These are phyloP conservation scores for Chimonanthus salicifolius DNA, from an alignment of 164 flowering plant genomes.

Conservation along the genomic window DNA sequence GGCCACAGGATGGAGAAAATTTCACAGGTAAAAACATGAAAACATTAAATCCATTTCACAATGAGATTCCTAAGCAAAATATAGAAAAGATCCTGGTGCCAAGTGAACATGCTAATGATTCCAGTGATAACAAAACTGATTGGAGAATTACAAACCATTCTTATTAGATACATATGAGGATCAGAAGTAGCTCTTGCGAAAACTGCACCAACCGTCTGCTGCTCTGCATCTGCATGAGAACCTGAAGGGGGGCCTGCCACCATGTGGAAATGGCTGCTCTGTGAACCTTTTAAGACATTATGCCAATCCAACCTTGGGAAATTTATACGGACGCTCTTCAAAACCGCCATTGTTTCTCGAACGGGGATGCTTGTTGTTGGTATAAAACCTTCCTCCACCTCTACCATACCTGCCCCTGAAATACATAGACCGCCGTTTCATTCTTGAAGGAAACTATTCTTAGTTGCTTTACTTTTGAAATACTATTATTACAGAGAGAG, in stretches of 20 bases:
- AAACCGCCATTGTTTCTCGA: not conserved
- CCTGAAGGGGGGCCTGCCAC: not conserved
- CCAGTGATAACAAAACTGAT: not conserved
- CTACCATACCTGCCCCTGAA: constrained; percentile 2
- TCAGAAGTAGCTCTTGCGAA: not conserved
- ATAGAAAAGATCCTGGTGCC: not conserved
- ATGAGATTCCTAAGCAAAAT: not conserved
- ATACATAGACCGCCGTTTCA: not conserved
- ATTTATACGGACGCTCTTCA: not conserved
- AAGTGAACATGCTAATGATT: not conserved
- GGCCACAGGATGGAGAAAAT: too few species aligned
- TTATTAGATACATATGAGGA: not conserved
- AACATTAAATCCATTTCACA: not conserved
- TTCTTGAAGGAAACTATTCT: too few species aligned
- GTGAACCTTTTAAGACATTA: not conserved
- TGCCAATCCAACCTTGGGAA: not conserved
- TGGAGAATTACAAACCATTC: not conserved
- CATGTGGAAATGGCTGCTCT: not conserved
- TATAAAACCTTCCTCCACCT: not conserved
- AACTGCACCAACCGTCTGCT: not conserved
- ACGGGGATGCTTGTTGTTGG: not conserved
- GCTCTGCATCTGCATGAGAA: not conserved
- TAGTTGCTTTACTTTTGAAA: not conserved
- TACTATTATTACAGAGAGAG: not conserved
- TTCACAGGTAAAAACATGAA: too few species aligned